These are phyloP conservation scores for Huiozyma naganishii DNA, from an alignment of 805 yeast species.

Conservation along the genomic window DNA sequence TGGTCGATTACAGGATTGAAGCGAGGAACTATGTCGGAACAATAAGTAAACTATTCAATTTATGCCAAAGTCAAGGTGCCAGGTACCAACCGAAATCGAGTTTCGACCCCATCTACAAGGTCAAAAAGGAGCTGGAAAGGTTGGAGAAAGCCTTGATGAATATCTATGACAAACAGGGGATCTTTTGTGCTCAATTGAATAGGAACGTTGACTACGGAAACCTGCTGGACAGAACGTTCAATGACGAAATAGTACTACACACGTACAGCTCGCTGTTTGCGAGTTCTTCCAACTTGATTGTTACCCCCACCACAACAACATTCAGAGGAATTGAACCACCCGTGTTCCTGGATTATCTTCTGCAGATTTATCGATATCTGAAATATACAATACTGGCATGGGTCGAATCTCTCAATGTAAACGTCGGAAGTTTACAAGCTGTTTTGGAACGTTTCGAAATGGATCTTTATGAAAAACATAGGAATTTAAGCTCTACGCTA, in stretches of 20 bases:
- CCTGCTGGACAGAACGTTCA: background rate
- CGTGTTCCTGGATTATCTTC: conserved; percentile 5
- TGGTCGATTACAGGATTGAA: background rate
- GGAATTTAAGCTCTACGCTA: conserved; percentile 6
- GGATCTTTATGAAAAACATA: conserved; percentile 4
- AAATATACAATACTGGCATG: background rate
- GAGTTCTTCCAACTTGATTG: conserved; percentile 8
- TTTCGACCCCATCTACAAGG: conserved; percentile 3
- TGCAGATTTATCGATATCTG: conserved; percentile 6
- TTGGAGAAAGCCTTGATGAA: background rate
- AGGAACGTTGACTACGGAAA: background rate
- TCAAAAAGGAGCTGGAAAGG: background rate
- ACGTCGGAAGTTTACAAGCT: background rate
- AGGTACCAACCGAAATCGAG: conserved; percentile 2
- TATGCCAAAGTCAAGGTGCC: background rate
- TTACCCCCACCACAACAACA: conserved; percentile 6
- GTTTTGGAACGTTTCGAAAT: conserved; percentile 1
- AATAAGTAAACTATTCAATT: background rate
- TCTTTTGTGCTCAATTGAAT: background rate
- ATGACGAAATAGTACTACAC: background rate
- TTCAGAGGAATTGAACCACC: conserved; percentile 10
- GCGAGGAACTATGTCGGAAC: background rate
- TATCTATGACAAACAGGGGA: conserved; percentile 1
- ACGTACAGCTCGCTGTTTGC: conserved; percentile 3
- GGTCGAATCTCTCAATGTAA: no score